phyloP scores from a whole-genome alignment of 2,329 filamentous ascomycete species.

The Fusarium mexicanum region DNA sequence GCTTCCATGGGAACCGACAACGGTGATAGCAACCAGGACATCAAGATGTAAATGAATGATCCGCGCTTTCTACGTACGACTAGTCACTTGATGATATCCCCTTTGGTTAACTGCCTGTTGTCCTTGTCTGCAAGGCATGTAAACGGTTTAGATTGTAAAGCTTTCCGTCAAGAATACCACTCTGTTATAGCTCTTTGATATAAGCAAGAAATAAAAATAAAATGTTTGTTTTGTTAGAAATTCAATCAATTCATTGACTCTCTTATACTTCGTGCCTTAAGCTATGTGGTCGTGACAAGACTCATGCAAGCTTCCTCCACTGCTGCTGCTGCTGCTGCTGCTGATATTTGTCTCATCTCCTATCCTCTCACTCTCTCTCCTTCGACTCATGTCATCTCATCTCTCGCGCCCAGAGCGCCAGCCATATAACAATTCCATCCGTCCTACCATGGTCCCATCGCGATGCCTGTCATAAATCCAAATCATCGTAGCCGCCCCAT shows the following conservation, averaged over 20 bases:
- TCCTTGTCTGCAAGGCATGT: not conserved
- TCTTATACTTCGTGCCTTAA: conserved; percentile 41
- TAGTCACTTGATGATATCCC: not conserved
- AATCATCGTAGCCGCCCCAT: conserved; percentile 43
- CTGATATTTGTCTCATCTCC: conserved; percentile 8
- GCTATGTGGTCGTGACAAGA: conserved; percentile 45
- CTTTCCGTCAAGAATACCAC: not conserved
- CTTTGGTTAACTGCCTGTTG: not conserved
- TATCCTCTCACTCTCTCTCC: not conserved
- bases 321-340: conserved; percentile 24
- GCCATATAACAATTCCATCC: conserved; percentile 29
- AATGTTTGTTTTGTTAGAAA: conserved; percentile 22
- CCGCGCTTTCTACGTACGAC: not conserved
- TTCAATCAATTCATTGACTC: conserved; percentile 39
- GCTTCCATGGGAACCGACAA: conserved; percentile 20
- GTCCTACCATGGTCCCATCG: conserved; percentile 33
- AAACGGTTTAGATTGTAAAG: conserved; percentile 5
- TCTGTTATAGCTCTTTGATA: not conserved
- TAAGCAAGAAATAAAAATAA: conserved; percentile 16
- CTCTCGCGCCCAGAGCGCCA: conserved; percentile 28
- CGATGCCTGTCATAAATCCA: conserved; percentile 45
- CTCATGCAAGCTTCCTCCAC: conserved; percentile 37
- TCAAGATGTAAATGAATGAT: conserved; percentile 14
- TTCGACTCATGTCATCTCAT: not conserved
- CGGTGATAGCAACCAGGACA: not conserved